Evolutionary conservation across 129 eudicot genomes (phyloP).

Genomic region (Pseudognaphalium luteoalbum): DNA sequence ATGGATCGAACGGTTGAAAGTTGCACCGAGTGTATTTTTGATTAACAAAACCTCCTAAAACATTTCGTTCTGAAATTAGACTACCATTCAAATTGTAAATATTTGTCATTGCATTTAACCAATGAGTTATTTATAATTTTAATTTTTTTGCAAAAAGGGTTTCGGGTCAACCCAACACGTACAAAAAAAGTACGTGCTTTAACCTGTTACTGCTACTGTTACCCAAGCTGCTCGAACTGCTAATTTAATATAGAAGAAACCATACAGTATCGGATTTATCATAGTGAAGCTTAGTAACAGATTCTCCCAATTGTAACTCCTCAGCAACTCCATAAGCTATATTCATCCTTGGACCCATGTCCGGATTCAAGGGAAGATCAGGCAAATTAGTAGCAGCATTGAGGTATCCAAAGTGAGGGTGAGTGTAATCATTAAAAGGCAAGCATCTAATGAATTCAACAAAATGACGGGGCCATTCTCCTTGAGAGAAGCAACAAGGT

Average conservation of each 20-base stretch:
- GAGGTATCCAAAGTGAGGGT: conserved; percentile 15
- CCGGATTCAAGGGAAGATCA: neutral
- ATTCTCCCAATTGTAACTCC: neutral
- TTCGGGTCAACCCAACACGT: neutral
- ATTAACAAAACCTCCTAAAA: neutral
- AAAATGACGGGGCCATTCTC: conserved; percentile 17
- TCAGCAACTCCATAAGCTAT: neutral
- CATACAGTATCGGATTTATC: conserved; percentile 17
- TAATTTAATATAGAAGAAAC: neutral
- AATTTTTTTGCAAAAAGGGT: neutral
- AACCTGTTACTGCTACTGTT: neutral
- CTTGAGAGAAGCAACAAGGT: conserved; percentile 10
- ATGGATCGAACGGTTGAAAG: neutral
- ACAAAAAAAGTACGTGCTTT: neutral
- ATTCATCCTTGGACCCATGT: conserved; percentile 21
- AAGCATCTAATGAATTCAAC: conserved; percentile 8
- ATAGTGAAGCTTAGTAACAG: conserved; percentile 19
- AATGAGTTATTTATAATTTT: no score
- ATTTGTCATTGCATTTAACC: neutral
- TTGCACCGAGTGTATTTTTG: neutral
- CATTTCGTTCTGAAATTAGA: neutral
- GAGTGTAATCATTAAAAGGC: conserved; percentile 12
- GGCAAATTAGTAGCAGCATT: neutral
- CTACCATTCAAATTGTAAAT: neutral
- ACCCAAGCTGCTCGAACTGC: neutral